Evolutionary conservation across 2,329 filamentous ascomycete species (phyloP), one percentile per base, ranked within the genome.

Genomic region (Xylaria sp.): DNA sequence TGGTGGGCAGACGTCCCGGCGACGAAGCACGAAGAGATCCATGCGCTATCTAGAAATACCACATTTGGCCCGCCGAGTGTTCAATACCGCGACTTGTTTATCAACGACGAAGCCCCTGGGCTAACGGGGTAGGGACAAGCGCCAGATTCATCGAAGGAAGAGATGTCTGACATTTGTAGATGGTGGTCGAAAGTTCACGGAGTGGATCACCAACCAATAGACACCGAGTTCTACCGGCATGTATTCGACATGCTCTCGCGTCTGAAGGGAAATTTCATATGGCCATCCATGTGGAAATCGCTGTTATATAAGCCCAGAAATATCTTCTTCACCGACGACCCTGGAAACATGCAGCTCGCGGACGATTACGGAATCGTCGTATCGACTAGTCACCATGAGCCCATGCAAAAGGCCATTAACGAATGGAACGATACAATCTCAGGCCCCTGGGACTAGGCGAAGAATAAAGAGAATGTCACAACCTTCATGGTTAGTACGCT

Each of bases 281-380:
- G 88, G 88, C 88, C 87, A 0, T 86, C 87, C 0, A 87, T 87
- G 82, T 90, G 87, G 69, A 63, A 67, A 86, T 82, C 83, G 5
- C 78, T 76, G 12, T 79, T 78, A 38, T 80, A 79, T 1, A 76
- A 77, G 3, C 80, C 79, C 0, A 79, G 80, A 8, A 82, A 82
- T 37, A 85, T 84, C 65, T 89, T 90, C 75, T 85, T 86, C 67
- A 81, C 85, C 0, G 87, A 89, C 51, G 87, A 90, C 54, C 77
- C 81, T 0, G 75, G 80, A 6, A 89, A 84, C 49, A 84, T 87
- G 64, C 78, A 80, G 2, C 78, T 87, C 4, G 87, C 87, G 0
- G 84, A 90, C 58, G 82, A 83, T 57, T 89, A 87, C 61, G 87
- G 85, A 1, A 85, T 90, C 42, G 85, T 89, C 2, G 83, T 89